These are phyloP conservation scores for Inga oerstediana DNA, from an alignment of 306 rosid species.

Conservation along the genomic window DNA sequence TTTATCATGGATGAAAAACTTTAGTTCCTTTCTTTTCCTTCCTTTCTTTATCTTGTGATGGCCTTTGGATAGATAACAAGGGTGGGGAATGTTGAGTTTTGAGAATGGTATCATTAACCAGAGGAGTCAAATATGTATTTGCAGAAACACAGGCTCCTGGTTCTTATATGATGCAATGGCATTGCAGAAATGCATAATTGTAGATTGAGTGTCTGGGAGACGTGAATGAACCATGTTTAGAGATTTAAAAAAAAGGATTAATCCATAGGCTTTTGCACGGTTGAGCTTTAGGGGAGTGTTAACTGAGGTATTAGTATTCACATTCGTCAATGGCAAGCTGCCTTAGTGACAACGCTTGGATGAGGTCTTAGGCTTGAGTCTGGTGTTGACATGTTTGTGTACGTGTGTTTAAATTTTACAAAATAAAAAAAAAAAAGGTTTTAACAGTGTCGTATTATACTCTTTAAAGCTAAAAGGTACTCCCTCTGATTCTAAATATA, in stretches of 20 bases:
- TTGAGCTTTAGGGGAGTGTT: background rate
- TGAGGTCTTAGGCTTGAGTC: too few relatives aligned
- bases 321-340: too few relatives aligned
- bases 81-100: background rate
- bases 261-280: background rate
- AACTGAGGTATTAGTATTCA: too few relatives aligned
- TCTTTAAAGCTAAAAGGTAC: background rate
- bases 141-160: background rate
- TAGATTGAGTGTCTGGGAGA: background rate
- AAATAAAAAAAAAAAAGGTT: background rate
- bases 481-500: too few relatives aligned
- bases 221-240: background rate
- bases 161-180: background rate
- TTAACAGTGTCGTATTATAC: background rate
- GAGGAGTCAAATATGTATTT: background rate
- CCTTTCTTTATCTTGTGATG: background rate
- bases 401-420: too few relatives aligned
- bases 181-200: background rate
- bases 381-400: too few relatives aligned
- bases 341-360: too few relatives aligned
- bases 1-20: background rate
- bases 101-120: background rate
- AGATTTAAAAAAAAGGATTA: background rate
- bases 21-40: background rate
- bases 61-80: background rate